phyloP scores from a whole-genome alignment of 1,284 basidiomycete species.

The Cutaneotrichosporon mucoides region DNA sequence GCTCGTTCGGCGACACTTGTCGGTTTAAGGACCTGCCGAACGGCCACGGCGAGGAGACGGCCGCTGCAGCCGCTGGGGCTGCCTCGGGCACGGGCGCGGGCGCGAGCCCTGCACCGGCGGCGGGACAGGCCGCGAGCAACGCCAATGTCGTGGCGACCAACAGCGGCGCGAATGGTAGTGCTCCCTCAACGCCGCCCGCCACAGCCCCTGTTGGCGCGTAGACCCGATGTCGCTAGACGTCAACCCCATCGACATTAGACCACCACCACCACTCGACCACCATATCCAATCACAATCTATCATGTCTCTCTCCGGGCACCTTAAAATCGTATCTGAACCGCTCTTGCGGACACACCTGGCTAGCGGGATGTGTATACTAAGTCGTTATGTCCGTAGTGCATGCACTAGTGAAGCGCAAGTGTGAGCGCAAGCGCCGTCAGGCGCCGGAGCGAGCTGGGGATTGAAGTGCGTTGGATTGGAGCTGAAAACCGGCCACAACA shows the following conservation, averaged over 20 bases:
- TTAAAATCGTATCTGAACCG: slow-evolving; percentile 5
- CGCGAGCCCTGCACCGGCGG: too few species aligned
- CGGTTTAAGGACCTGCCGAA: slow-evolving; percentile 35
- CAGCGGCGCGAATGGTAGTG: too few species aligned
- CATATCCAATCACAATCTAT: not conserved
- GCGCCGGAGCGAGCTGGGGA: slow-evolving; percentile 3
- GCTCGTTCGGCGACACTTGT: slow-evolving; percentile 39
- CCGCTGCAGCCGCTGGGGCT: not conserved
- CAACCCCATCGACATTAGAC: too few species aligned
- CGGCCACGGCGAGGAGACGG: slow-evolving; percentile 30
- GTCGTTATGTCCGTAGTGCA: slow-evolving; percentile 16
- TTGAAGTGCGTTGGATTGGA: not conserved
- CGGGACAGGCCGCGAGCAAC: too few species aligned
- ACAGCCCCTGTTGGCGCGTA: too few species aligned
- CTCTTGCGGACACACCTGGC: slow-evolving; percentile 3
- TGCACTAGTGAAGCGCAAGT: slow-evolving; percentile 1
- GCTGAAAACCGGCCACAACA: too few species aligned
- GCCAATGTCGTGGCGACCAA: too few species aligned
- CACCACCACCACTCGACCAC: too few species aligned
- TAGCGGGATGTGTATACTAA: slow-evolving; percentile 15
- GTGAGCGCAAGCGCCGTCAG: too few species aligned
- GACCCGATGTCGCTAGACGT: too few species aligned
- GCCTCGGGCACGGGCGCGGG: too few species aligned
- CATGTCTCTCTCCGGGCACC: not conserved
- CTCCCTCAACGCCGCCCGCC: too few species aligned